Evolutionary conservation across 257 asterid genomes (phyloP).

Genomic region (Ilex asprella): DNA sequence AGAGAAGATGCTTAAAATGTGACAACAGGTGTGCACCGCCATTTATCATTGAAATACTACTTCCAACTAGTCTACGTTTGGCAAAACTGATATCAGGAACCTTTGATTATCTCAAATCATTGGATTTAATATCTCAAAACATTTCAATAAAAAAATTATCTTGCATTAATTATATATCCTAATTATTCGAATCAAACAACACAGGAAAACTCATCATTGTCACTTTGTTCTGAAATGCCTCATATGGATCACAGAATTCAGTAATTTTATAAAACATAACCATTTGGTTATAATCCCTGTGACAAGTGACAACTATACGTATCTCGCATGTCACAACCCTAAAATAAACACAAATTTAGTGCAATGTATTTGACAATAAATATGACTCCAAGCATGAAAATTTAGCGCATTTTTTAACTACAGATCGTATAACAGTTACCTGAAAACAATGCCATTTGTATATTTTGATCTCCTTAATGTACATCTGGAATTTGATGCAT

Average conservation of each 20-base stretch:
- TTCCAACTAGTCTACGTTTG: too few species aligned
- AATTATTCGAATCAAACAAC: background rate
- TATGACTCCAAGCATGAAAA: background rate
- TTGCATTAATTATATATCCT: too few species aligned
- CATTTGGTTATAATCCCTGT: background rate
- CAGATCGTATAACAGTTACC: constrained; percentile 15
- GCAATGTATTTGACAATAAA: constrained; percentile 4
- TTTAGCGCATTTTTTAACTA: background rate
- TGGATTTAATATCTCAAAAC: background rate
- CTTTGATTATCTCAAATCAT: too few species aligned
- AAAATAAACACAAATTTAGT: constrained; percentile 6
- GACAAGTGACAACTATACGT: background rate
- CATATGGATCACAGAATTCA: background rate
- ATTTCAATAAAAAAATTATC: background rate
- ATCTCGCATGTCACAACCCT: constrained; percentile 5
- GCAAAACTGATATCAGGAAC: too few species aligned
- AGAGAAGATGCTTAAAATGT: too few species aligned
- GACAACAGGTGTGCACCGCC: too few species aligned
- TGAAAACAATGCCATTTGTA: constrained; percentile 22
- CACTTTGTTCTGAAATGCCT: background rate
- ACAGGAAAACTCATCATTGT: background rate
- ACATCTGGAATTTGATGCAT: constrained; percentile 26
- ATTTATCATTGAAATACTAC: too few species aligned
- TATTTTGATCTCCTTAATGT: constrained; percentile 24
- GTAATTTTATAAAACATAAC: background rate